A percentile compares a stretch with the other conserved stretches of the same genome.
phyloP scores from a whole-genome alignment of 495 filamentous ascomycete species.

The Neurospora tetraspora region DNA sequence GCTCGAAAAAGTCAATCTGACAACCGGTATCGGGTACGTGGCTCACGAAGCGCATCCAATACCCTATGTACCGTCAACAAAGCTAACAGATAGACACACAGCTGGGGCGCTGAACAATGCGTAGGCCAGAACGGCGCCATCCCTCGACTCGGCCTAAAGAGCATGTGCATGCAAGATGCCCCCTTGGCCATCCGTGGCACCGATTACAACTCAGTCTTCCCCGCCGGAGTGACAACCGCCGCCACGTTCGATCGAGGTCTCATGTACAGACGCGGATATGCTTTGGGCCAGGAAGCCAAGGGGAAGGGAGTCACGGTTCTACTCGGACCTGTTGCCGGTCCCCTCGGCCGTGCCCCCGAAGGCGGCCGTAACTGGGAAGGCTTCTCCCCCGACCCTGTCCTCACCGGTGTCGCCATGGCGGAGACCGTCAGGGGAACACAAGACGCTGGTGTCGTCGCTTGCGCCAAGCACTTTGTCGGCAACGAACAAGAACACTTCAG shows the following conservation, averaged over 20 bases:
- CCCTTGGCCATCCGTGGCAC: conserved; percentile 73
- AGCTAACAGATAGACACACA: conserved; percentile 24
- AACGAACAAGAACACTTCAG: conserved; percentile 82
- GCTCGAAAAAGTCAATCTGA: conserved; percentile 86
- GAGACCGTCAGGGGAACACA: conserved; percentile 76
- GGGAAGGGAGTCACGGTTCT: conserved; percentile 80
- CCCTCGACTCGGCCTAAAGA: conserved; percentile 67
- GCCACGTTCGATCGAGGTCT: conserved; percentile 65
- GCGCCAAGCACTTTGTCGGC: conserved; percentile 70
- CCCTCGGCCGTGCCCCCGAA: conserved; percentile 62
- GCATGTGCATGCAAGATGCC: conserved; percentile 82
- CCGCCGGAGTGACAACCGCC: conserved; percentile 70
- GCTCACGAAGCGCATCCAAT: neutral
- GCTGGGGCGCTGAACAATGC: conserved; percentile 68
- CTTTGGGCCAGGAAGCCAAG: conserved; percentile 71
- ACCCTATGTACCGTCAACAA: neutral
- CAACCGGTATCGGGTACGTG: conserved; percentile 69
- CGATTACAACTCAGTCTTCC: conserved; percentile 73
- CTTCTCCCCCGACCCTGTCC: conserved; percentile 62
- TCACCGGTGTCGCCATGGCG: conserved; percentile 63
- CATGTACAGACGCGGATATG: conserved; percentile 64
- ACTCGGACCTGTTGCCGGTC: conserved; percentile 84
- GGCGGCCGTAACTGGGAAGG: conserved; percentile 92
- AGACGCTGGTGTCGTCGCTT: conserved; percentile 70
- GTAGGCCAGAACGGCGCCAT: conserved; percentile 68